phyloP scores from a whole-genome alignment of 371 early-diverging fungal genomes.

The Rhizopus microsporus region DNA sequence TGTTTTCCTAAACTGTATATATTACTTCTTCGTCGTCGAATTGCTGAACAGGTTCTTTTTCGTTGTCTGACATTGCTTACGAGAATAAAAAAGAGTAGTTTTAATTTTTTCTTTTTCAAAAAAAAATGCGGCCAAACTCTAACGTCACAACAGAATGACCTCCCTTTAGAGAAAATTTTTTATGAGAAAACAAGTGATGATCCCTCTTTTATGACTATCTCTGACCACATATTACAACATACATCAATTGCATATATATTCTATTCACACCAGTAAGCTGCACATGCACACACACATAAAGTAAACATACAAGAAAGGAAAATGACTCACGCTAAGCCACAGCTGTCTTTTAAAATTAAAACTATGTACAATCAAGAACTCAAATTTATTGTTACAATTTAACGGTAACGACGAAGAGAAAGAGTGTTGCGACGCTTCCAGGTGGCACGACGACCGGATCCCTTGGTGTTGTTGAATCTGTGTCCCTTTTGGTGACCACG shows the following conservation, averaged over 20 bases:
- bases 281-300: too few relatives aligned
- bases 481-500: constrained; percentile 98
- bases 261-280: too few relatives aligned
- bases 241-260: background rate
- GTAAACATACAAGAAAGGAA: too few relatives aligned
- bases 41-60: constrained; percentile 47
- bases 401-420: constrained; percentile 83
- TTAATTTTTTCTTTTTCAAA: background rate
- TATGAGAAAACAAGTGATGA: too few relatives aligned
- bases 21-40: constrained; percentile 49
- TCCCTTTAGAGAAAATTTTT: too few relatives aligned
- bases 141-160: background rate
- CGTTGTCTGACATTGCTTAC: constrained; percentile 44
- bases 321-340: background rate
- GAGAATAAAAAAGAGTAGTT: background rate
- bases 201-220: too few relatives aligned
- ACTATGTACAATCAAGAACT: background rate
- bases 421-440: constrained; percentile 82
- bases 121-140: background rate
- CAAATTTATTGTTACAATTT: constrained; percentile 30
- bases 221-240: background rate
- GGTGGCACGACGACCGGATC: constrained; percentile 87
- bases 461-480: constrained; percentile 96
- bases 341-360: background rate
- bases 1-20: background rate